Evolutionary conservation across 2,329 filamentous ascomycete genomes (phyloP), one percentile per base, ranked within the genome.

Genomic region (Samsoniella hepiali): DNA sequence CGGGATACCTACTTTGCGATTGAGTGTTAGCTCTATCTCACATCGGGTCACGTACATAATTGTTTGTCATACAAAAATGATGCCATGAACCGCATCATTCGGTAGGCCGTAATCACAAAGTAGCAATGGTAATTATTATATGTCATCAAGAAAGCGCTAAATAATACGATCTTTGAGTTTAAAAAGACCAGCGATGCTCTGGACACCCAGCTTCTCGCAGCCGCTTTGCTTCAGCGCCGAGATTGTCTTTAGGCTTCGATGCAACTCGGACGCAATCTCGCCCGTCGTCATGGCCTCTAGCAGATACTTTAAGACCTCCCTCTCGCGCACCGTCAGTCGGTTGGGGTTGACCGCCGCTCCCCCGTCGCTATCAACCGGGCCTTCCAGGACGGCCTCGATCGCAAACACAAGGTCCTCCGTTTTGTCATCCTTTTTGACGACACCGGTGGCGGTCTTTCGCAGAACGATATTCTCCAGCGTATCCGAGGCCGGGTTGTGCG

Each of bases 141-240:
- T 22, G 22, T 40, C 7, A 3, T 40, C 11, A 40, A 40, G 10
- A 15, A 13, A 15, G 2, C 13, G 3, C 29, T 13, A 59, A 27
- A 59, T 13, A 22, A 59, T 59, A 9, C 57, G 57, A 42, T 59
- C 57, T n/a, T 59, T 59, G 7, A 61, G 58, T 38, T 54, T 61
- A 17, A 61, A 61, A 3, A 61, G 58, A 11, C 50, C 58, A 31
- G 58, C 38, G 17, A 61, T 53, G 22, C 38, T 61, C 15, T 61
- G 47, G n/a, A 54, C 58, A 7, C 58, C 58, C 38, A 61, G 38
- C 38, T 61, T 61, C 11, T 61, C 49, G 49, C 58, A 61, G 17
- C 38, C 58, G 13, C 49, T 61, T 22, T 61, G 58, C 58, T 61
- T 61, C 38, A 61, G 31, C 40, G 47, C 58, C 29, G 58, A 17